Percentiles rank a stretch among this genome's conserved stretches.
These are phyloP conservation scores for Cupressus sempervirens DNA, from an alignment of 75 land plant species.

Conservation along the genomic window DNA sequence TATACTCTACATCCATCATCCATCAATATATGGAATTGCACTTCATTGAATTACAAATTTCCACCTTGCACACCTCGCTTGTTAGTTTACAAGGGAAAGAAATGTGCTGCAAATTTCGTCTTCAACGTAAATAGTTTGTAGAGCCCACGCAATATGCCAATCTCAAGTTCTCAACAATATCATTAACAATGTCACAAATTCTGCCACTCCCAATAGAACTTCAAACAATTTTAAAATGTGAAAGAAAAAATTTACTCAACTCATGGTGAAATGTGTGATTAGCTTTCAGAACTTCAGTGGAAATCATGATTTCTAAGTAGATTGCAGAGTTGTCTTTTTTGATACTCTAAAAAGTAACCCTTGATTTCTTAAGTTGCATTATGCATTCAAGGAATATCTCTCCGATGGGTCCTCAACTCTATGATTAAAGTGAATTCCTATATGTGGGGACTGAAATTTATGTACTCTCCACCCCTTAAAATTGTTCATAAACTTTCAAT, in stretches of 20 bases:
- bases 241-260: neutral
- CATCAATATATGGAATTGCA: too few relatives aligned
- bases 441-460: neutral
- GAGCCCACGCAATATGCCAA: too few relatives aligned
- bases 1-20: too few relatives aligned
- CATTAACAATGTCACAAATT: too few relatives aligned
- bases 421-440: neutral
- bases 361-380: neutral
- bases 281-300: neutral
- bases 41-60: too few relatives aligned
- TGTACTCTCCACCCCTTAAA: neutral
- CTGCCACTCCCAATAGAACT: neutral
- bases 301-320: neutral
- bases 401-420: neutral
- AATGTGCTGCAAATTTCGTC: too few relatives aligned
- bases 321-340: neutral
- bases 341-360: neutral
- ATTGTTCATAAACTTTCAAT: neutral
- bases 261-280: neutral
- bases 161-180: too few relatives aligned
- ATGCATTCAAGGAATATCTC: neutral
- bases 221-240: neutral
- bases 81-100: too few relatives aligned
- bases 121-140: too few relatives aligned
- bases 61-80: too few relatives aligned